Evolutionary conservation across 495 filamentous ascomycete genomes (phyloP).

Genomic region (Hypoxylon rickii): DNA sequence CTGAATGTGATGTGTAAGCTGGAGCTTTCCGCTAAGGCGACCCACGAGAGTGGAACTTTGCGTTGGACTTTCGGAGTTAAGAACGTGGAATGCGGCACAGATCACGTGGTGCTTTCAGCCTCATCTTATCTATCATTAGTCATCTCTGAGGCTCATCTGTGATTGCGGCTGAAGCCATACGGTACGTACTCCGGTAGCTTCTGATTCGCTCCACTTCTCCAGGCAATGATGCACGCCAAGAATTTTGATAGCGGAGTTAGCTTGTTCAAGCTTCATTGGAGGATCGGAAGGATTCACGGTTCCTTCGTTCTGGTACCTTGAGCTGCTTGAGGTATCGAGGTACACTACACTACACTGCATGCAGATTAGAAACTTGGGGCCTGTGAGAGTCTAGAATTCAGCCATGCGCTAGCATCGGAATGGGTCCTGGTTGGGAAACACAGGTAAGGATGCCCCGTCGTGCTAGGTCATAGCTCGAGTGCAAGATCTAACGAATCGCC

Average conservation of each 20-base stretch:
- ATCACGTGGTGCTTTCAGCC: slow-evolving; percentile 24
- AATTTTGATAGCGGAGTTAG: background rate
- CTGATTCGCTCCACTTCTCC: slow-evolving; percentile 16
- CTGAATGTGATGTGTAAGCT: background rate
- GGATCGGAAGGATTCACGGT: background rate
- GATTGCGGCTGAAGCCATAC: slow-evolving; percentile 25
- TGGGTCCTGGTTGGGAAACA: too few species aligned
- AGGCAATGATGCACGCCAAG: slow-evolving; percentile 32
- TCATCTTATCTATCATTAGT: slow-evolving; percentile 16
- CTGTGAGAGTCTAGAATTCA: too few species aligned
- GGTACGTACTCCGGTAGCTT: slow-evolving; percentile 2
- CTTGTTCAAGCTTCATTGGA: background rate
- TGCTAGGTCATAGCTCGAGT: slow-evolving; percentile 6
- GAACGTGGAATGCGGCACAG: slow-evolving; percentile 10
- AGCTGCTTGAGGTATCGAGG: background rate
- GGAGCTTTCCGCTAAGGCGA: too few species aligned
- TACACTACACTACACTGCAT: background rate
- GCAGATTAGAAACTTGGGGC: too few species aligned
- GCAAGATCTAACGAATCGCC: slow-evolving; percentile 10
- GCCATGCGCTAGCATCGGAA: too few species aligned
- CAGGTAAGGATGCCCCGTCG: too few species aligned
- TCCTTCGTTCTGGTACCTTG: slow-evolving; percentile 1
- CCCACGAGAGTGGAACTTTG: background rate
- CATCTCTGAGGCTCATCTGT: slow-evolving; percentile 11
- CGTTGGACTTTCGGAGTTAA: too few species aligned